A percentile compares a stretch with the other conserved stretches of the same genome.
Evolutionary conservation across 2,329 filamentous ascomycete species (phyloP).

Genomic region (Neophaeococcomyces aloes): DNA sequence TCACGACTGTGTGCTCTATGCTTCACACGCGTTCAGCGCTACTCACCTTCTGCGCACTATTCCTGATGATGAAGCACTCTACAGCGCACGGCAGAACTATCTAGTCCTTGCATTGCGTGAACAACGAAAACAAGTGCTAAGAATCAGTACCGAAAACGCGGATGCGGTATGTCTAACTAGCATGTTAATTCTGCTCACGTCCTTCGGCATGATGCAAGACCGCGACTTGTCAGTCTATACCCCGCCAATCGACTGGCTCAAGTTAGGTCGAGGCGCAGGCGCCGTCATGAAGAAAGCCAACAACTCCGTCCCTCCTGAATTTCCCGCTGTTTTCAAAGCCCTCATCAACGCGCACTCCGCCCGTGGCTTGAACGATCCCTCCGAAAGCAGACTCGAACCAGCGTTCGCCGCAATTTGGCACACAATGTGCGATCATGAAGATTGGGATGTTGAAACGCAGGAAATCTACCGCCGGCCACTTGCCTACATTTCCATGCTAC

Average conservation of each 20-base stretch:
- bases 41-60: conserved; percentile 9
- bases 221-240: conserved; percentile 23
- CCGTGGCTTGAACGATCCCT: background rate
- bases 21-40: conserved; percentile 11
- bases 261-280: conserved; percentile 23
- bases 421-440: no score
- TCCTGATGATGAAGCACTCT: conserved; percentile 7
- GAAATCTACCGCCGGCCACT: conserved; percentile 22
- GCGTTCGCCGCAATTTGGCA: background rate
- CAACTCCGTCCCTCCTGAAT: conserved; percentile 14
- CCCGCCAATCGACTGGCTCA: conserved; percentile 26
- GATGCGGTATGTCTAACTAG: conserved; percentile 24
- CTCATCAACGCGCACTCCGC: conserved; percentile 6
- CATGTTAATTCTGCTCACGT: conserved; percentile 24
- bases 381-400: background rate
- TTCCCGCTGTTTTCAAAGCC: conserved; percentile 4
- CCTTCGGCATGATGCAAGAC: conserved; percentile 25
- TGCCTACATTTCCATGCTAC: conserved; percentile 23
- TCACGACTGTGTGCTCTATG: conserved; percentile 13
- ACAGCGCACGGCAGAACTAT: conserved; percentile 12
- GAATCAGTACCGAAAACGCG: conserved; percentile 22
- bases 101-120: conserved; percentile 22
- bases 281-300: conserved; percentile 20
- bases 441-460: no score
- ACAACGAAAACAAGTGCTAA: conserved; percentile 22